These are phyloP conservation scores for Fusarium pininemorale DNA, from an alignment of 2,329 filamentous ascomycete species.

Conservation along the genomic window DNA sequence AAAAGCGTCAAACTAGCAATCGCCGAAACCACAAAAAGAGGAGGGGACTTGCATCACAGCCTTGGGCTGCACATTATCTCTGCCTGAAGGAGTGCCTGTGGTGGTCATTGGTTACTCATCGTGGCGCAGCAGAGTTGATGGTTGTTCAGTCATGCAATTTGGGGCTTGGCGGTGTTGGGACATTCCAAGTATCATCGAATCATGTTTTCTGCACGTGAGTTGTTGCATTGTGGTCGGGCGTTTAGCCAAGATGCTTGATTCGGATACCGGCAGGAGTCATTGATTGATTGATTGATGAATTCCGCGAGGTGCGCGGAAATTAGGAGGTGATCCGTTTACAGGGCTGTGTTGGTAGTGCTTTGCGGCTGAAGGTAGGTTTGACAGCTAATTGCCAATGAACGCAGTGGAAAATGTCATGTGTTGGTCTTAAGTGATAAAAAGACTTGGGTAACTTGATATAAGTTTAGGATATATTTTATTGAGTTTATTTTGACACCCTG, in stretches of 20 bases:
- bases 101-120: neutral
- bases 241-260: conserved; percentile 10
- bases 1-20: conserved; percentile 1
- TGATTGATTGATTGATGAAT: neutral
- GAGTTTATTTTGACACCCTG: neutral
- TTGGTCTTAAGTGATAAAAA: neutral
- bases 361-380: neutral
- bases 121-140: conserved; percentile 18
- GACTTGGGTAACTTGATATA: fast-evolving
- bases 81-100: neutral
- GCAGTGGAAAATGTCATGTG: neutral
- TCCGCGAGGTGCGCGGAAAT: conserved; percentile 8
- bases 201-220: neutral
- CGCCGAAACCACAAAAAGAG: neutral
- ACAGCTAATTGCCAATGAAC: neutral
- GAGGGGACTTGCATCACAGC: neutral
- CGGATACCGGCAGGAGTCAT: conserved; percentile 22
- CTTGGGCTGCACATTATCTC: conserved; percentile 21
- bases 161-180: conserved; percentile 12
- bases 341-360: conserved; percentile 10
- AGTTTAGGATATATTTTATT: neutral
- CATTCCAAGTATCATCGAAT: conserved; percentile 7
- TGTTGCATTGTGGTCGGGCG: conserved; percentile 15
- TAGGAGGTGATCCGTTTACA: neutral
- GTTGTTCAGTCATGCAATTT: conserved; percentile 11